Conservation (phyloP, 176 grass and related monocot genomes). For the Poa annua region DNA sequence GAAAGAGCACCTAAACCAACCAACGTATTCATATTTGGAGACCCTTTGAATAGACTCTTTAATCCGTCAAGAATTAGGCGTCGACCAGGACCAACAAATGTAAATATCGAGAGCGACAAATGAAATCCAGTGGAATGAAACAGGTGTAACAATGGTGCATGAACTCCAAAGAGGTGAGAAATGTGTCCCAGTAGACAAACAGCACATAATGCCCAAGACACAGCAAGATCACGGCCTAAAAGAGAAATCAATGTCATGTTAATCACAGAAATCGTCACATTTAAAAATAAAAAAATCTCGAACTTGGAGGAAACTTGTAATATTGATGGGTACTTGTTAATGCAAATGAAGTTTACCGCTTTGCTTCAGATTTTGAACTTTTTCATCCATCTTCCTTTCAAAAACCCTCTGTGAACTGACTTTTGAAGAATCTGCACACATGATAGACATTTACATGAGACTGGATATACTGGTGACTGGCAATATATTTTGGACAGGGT, state of each 20-base stretch:
- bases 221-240: constrained; percentile 90
- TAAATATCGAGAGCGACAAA: constrained; percentile 90
- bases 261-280: constrained; percentile 4
- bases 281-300: constrained; percentile 9
- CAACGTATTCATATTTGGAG: constrained; percentile 96
- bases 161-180: constrained; percentile 78
- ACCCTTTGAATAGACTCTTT: constrained; percentile 75
- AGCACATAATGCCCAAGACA: constrained; percentile 96
- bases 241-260: constrained; percentile 33
- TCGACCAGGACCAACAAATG: constrained; percentile 83
- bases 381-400: constrained; percentile 92
- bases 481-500: background rate
- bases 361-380: constrained; percentile 80
- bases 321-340: constrained; percentile 34
- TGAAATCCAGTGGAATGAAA: constrained; percentile 93
- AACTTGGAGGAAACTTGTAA: constrained; percentile 27
- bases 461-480: background rate
- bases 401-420: constrained; percentile 62
- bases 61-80: constrained; percentile 86
- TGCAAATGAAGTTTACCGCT: constrained; percentile 62
- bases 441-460: constrained; percentile 35
- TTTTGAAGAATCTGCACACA: constrained; percentile 72
- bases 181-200: constrained; percentile 86
- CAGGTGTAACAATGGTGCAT: constrained; percentile 62
- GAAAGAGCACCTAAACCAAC: constrained; percentile 95